phyloP scores from a whole-genome alignment of 371 early-diverging fungal species.

The Rhizopus delemar region DNA sequence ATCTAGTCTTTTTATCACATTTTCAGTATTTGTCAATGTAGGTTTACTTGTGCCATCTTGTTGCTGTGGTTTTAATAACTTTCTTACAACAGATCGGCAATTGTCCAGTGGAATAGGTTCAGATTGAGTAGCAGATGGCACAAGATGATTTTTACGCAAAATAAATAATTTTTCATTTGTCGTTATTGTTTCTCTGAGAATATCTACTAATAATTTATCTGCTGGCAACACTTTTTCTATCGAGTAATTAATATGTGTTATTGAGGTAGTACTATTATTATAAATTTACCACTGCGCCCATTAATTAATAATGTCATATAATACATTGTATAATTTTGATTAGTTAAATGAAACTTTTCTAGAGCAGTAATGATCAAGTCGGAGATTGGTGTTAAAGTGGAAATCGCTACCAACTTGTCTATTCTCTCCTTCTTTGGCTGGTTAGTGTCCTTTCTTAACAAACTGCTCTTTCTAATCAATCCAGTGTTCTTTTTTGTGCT shows the following conservation, averaged over 20 bases:
- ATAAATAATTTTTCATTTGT: slow-evolving; percentile 41
- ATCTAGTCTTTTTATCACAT: slow-evolving; percentile 29
- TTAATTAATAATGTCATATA: slow-evolving; percentile 20
- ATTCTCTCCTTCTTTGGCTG: slow-evolving; percentile 27
- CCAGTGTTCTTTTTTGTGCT: slow-evolving; percentile 25
- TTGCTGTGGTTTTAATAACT: slow-evolving; percentile 5
- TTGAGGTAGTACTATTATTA: not conserved
- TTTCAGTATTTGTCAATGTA: slow-evolving; percentile 20
- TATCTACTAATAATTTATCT: slow-evolving; percentile 15
- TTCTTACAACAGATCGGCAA: slow-evolving; percentile 4
- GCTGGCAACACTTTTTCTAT: slow-evolving; percentile 21
- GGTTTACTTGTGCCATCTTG: not conserved
- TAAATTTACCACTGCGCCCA: slow-evolving; percentile 12
- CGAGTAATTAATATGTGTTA: not conserved
- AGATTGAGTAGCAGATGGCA: not conserved
- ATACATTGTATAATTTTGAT: slow-evolving; percentile 16
- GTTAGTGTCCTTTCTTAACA: not conserved
- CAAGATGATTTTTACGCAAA: slow-evolving; percentile 21
- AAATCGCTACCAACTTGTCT: slow-evolving; percentile 48
- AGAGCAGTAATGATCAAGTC: slow-evolving; percentile 39
- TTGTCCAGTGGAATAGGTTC: not conserved
- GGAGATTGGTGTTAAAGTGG: slow-evolving; percentile 28
- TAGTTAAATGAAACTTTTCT: slow-evolving; percentile 50
- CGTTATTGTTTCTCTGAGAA: slow-evolving; percentile 27
- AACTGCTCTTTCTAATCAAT: slow-evolving; percentile 17